Percentiles rank a stretch among this genome's conserved stretches.
phyloP scores from a whole-genome alignment of 768 basidiomycete species.

The Imleria badia region DNA sequence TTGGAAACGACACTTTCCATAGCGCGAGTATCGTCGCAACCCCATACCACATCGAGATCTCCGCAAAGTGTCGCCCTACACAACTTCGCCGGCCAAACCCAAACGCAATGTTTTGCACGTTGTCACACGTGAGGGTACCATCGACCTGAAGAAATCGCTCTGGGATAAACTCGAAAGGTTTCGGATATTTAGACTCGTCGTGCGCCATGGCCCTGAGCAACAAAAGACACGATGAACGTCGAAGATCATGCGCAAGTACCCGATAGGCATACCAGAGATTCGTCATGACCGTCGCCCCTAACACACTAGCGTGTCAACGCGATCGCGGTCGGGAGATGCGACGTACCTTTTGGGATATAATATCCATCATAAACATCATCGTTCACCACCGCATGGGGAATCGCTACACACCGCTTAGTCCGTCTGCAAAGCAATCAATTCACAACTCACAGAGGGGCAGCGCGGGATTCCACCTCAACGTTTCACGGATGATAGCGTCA shows the following conservation, averaged over 20 bases:
- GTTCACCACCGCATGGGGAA: constrained; percentile 10
- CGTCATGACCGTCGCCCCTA: constrained; percentile 24
- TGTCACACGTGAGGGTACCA: constrained; percentile 15
- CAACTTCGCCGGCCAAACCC: constrained; percentile 24
- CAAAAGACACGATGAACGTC: neutral
- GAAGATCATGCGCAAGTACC: neutral
- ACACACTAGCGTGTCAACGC: neutral
- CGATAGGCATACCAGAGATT: constrained; percentile 29
- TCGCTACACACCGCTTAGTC: constrained; percentile 8
- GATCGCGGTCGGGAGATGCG: neutral
- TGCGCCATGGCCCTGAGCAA: constrained; percentile 17
- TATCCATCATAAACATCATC: constrained; percentile 23
- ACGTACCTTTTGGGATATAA: constrained; percentile 4
- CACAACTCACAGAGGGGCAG: constrained; percentile 15
- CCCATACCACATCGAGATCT: constrained; percentile 13
- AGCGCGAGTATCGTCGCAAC: constrained; percentile 17
- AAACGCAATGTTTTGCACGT: constrained; percentile 14
- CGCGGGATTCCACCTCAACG: constrained; percentile 16
- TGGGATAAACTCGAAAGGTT: constrained; percentile 37
- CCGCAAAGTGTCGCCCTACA: constrained; percentile 19
- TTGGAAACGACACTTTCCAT: constrained; percentile 12
- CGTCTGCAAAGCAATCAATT: neutral
- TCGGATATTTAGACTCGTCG: constrained; percentile 32
- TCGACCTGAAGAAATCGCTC: constrained; percentile 32
- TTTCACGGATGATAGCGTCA: constrained; percentile 38